phyloP scores from a whole-genome alignment of 177 flowering plant species.

The Vitis hybrid region DNA sequence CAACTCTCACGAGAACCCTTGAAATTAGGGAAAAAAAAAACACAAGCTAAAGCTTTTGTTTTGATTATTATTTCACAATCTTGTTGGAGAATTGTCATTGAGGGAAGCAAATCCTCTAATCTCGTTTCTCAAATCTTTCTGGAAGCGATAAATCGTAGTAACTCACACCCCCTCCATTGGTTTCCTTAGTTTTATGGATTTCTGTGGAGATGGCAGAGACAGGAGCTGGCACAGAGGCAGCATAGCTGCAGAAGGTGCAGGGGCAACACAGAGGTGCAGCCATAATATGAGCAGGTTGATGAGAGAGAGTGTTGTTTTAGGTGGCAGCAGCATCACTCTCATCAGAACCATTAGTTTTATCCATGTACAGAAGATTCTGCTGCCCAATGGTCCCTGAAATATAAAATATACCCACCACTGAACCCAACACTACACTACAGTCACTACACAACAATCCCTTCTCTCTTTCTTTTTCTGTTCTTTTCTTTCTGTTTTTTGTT shows the following conservation, averaged over 20 bases:
- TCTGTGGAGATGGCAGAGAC: constrained; percentile 71
- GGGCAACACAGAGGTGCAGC: constrained; percentile 43
- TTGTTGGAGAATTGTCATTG: background rate
- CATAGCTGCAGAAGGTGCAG: constrained; percentile 38
- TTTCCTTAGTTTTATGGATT: constrained; percentile 54
- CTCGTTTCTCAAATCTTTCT: too few species aligned
- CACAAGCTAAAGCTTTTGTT: too few species aligned
- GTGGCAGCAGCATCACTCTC: constrained; percentile 27
- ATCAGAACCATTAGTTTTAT: constrained; percentile 61
- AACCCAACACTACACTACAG: background rate
- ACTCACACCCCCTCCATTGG: background rate
- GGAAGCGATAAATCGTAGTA: too few species aligned
- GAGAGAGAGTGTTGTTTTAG: constrained; percentile 11
- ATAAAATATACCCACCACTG: constrained; percentile 40
- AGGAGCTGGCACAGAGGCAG: constrained; percentile 50
- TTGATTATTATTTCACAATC: constrained; percentile 1
- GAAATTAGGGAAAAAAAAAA: too few species aligned
- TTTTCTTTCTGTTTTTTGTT: background rate
- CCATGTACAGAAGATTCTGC: constrained; percentile 74
- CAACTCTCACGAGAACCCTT: constrained; percentile 14
- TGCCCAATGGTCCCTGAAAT: constrained; percentile 55
- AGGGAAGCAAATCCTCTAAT: too few species aligned
- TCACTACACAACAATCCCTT: background rate
- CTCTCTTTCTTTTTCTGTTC: constrained; percentile 4
- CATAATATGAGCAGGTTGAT: constrained; percentile 32